Conservation (phyloP, 2,329 filamentous ascomycete genomes). For the Botryosphaeria dothidea region DNA sequence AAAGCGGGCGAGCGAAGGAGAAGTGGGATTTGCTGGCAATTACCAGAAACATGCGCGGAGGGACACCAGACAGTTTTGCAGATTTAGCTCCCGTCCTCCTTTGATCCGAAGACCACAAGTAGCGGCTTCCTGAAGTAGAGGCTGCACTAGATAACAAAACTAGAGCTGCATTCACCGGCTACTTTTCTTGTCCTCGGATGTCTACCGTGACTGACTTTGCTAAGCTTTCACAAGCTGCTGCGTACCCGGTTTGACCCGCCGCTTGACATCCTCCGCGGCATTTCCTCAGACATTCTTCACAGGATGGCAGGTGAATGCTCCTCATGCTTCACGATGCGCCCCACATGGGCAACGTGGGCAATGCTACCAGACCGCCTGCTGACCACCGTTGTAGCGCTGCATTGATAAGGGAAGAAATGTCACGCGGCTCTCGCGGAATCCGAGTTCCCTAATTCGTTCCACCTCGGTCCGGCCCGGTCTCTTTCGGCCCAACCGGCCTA, state of each 20-base stretch:
- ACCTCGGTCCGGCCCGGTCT: background rate
- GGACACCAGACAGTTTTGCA: background rate
- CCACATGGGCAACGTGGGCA: background rate
- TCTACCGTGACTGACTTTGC: background rate
- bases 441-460: background rate
- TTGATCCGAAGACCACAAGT: slow-evolving; percentile 1
- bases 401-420: background rate
- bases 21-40: background rate
- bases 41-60: background rate
- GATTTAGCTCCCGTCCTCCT: background rate
- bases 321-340: background rate
- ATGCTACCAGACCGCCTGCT: background rate
- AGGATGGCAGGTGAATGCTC: background rate
- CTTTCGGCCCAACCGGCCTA: background rate
- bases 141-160: slow-evolving; percentile 4
- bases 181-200: background rate
- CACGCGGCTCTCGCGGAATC: background rate
- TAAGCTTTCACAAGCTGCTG: background rate
- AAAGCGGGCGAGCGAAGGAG: slow-evolving; percentile 6
- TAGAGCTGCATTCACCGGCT: slow-evolving; percentile 1
- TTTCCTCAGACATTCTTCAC: background rate
- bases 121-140: slow-evolving; percentile 6
- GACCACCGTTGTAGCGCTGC: background rate
- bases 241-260: background rate
- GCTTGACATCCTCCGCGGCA: background rate